phyloP scores from a whole-genome alignment of 2,329 filamentous ascomycete species.

The Chaetomiaceae sp. region DNA sequence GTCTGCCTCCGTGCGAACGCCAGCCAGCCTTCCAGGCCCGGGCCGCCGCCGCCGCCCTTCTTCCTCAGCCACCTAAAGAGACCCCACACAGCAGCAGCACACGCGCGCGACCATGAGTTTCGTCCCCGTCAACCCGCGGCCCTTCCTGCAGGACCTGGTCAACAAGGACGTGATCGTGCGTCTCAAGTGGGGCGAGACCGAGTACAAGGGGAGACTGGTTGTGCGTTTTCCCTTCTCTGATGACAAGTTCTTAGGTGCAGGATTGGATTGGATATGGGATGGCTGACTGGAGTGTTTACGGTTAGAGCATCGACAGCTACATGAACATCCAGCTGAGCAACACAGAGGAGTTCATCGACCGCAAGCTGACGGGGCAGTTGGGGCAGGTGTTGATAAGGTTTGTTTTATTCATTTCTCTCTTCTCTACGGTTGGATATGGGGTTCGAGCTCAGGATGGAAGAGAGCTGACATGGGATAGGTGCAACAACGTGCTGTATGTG shows the following conservation, averaged over 20 bases:
- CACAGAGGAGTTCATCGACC: constrained; percentile 87
- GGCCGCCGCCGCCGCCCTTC: no score
- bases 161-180: constrained; percentile 86
- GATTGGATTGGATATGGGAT: background rate
- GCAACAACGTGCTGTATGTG: constrained; percentile 96
- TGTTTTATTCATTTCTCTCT: constrained; percentile 19
- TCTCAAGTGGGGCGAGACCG: constrained; percentile 95
- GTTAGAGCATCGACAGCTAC: constrained; percentile 79
- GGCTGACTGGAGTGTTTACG: no score
- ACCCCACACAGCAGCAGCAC: background rate
- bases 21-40: no score
- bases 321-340: constrained; percentile 95
- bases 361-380: constrained; percentile 75
- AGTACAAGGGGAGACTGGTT: constrained; percentile 86
- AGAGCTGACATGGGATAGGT: constrained; percentile 15
- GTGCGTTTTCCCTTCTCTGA: constrained; percentile 11
- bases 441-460: background rate
- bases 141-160: constrained; percentile 92
- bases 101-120: constrained; percentile 40
- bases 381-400: constrained; percentile 91
- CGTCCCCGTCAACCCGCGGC: constrained; percentile 92
- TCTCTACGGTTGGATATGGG: background rate
- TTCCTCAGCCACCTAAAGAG: background rate
- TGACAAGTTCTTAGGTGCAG: no score
- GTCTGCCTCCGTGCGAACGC: no score